Percentiles rank a stretch among this genome's conserved stretches.
These are phyloP conservation scores for Pseudogymnoascus sp. DNA, from an alignment of 2,329 filamentous ascomycete genomes.

Conservation along the genomic window DNA sequence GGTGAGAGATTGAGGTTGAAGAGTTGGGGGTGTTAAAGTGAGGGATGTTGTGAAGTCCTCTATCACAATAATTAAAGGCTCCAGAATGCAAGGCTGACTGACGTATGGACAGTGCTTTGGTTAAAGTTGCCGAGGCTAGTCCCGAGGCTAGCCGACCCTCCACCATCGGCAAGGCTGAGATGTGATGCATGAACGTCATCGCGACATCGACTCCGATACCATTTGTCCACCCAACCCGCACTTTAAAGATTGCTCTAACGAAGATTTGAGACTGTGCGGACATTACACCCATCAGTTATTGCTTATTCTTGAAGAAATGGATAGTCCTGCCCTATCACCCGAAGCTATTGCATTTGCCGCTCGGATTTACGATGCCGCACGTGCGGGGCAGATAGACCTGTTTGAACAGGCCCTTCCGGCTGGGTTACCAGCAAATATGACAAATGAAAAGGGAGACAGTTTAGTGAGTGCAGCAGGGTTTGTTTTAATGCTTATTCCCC, in stretches of 20 bases:
- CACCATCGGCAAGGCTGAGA: slow-evolving; percentile 8
- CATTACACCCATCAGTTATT: not conserved
- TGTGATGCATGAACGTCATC: not conserved
- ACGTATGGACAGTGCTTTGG: not conserved
- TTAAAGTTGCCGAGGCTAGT: not conserved
- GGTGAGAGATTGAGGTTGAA: not conserved
- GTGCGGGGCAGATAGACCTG: slow-evolving; percentile 46
- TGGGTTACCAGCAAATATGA: slow-evolving; percentile 61
- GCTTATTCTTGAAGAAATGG: not conserved
- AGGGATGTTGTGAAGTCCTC: not conserved
- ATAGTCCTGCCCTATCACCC: slow-evolving; percentile 32
- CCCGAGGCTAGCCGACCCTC: not conserved
- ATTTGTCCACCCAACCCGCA: not conserved
- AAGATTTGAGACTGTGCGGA: not conserved
- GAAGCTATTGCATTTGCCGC: slow-evolving; percentile 58
- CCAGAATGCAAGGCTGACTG: not conserved
- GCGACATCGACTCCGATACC: not conserved
- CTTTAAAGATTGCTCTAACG: not conserved
- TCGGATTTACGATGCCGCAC: slow-evolving; percentile 59
- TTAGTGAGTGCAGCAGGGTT: slow-evolving; percentile 37
- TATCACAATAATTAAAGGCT: slow-evolving; percentile 3
- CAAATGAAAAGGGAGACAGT: slow-evolving; percentile 66
- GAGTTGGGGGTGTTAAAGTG: not conserved
- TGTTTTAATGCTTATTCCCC: not conserved
- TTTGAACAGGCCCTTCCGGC: slow-evolving; percentile 57